Percentiles rank a stretch among this genome's conserved stretches.
Conservation (phyloP, 2,329 filamentous ascomycete species). For the Tolypocladium tropicale region DNA sequence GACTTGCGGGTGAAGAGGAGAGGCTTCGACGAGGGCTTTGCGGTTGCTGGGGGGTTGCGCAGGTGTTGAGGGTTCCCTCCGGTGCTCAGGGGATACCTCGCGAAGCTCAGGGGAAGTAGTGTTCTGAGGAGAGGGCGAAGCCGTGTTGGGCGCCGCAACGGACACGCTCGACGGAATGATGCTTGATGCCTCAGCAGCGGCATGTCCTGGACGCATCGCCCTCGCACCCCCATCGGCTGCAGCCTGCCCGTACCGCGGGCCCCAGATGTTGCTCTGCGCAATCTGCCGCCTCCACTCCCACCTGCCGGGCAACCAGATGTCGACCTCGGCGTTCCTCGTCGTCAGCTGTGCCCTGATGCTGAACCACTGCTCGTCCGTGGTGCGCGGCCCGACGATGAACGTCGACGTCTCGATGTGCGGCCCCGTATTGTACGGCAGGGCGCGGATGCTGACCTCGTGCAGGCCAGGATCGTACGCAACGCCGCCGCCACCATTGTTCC, state of each 20-base stretch:
- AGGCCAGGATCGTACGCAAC: not conserved
- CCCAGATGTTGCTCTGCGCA: slow-evolving; percentile 12
- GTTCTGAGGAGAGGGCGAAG: too few relatives aligned
- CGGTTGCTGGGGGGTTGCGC: not conserved
- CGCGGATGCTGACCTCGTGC: slow-evolving; percentile 8
- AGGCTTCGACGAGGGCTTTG: not conserved
- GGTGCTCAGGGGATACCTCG: slow-evolving; percentile 15
- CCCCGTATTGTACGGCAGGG: not conserved
- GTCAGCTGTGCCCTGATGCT: slow-evolving; percentile 11
- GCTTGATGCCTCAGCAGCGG: not conserved
- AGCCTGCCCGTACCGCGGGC: slow-evolving; percentile 7
- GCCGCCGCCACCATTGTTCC: not conserved
- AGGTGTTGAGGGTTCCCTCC: slow-evolving; percentile 4
- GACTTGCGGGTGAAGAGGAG: not conserved
- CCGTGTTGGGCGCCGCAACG: too few relatives aligned
- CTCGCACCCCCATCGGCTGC: slow-evolving; percentile 2
- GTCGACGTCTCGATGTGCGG: slow-evolving; percentile 3
- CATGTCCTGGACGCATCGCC: not conserved
- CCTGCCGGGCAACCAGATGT: slow-evolving; percentile 1
- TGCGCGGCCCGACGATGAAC: slow-evolving; percentile 8
- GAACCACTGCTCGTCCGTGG: slow-evolving; percentile 13
- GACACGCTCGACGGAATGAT: slow-evolving; percentile 13
- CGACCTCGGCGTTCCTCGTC: slow-evolving; percentile 3
- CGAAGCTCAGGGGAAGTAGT: not conserved
- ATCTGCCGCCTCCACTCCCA: slow-evolving; percentile 10